A percentile compares a stretch with the other conserved stretches of the same genome.
phyloP scores from a whole-genome alignment of 2,329 filamentous ascomycete species.

The Moelleriella libera region DNA sequence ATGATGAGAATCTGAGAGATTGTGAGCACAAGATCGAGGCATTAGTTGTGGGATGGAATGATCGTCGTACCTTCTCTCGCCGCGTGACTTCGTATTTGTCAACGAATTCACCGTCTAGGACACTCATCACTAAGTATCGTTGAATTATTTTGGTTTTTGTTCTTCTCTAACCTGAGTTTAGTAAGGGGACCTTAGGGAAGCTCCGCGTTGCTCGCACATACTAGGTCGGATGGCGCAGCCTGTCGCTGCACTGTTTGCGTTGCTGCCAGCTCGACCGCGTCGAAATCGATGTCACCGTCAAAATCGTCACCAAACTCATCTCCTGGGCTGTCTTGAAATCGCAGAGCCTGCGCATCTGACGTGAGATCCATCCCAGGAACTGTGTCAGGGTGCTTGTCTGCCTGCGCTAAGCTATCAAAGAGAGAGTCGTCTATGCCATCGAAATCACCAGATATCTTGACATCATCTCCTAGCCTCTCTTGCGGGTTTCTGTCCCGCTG shows the following conservation, averaged over 20 bases:
- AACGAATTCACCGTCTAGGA: constrained; percentile 54
- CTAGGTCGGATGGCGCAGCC: constrained; percentile 14
- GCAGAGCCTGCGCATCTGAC: not conserved
- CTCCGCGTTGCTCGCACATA: constrained; percentile 18
- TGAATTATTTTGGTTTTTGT: constrained; percentile 64
- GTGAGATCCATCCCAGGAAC: constrained; percentile 4
- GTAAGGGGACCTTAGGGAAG: constrained; percentile 18
- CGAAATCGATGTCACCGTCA: constrained; percentile 66
- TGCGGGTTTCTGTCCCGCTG: not conserved
- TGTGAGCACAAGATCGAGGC: constrained; percentile 6
- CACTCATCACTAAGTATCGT: constrained; percentile 68
- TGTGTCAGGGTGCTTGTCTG: constrained; percentile 1
- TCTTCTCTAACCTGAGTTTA: constrained; percentile 57
- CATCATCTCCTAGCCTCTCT: not conserved
- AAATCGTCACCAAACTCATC: constrained; percentile 28
- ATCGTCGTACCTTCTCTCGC: constrained; percentile 53
- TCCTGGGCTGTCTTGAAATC: constrained; percentile 7
- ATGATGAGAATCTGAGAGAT: constrained; percentile 57
- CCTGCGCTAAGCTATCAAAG: constrained; percentile 27
- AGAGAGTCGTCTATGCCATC: constrained; percentile 52
- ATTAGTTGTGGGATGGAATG: not conserved
- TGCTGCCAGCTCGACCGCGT: constrained; percentile 58
- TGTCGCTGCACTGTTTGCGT: constrained; percentile 44
- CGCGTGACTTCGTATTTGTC: constrained; percentile 44
- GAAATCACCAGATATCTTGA: constrained; percentile 35